Evolutionary conservation across 1,284 basidiomycete species (phyloP).

Genomic region (Malassezia yamatoensis): DNA sequence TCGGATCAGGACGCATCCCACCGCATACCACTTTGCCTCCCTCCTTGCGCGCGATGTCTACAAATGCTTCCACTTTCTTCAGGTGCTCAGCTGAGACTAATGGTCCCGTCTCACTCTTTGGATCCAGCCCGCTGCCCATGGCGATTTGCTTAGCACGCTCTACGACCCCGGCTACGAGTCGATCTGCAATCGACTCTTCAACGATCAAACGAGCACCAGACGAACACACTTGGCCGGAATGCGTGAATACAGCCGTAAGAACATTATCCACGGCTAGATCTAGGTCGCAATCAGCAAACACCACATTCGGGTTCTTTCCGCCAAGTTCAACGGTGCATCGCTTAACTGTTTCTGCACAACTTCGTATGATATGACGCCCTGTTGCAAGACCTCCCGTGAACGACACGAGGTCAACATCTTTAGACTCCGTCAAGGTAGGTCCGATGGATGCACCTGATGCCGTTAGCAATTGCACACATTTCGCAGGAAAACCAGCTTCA

Average conservation of each 20-base stretch:
- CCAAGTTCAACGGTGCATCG: slow-evolving; percentile 46
- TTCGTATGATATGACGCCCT: slow-evolving; percentile 36
- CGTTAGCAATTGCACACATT: slow-evolving; percentile 40
- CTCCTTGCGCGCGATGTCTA: slow-evolving; percentile 32
- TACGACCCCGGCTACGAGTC: slow-evolving; percentile 40
- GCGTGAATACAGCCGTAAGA: slow-evolving; percentile 42
- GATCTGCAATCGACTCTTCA: slow-evolving; percentile 44
- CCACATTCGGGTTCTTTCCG: slow-evolving; percentile 47
- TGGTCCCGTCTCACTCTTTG: slow-evolving; percentile 37
- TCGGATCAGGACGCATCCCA: slow-evolving; percentile 33
- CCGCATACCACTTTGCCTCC: slow-evolving; percentile 39
- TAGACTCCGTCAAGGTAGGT: slow-evolving; percentile 32
- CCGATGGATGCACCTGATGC: slow-evolving; percentile 40
- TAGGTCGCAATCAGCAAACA: slow-evolving; percentile 44
- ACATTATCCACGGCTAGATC: slow-evolving; percentile 45
- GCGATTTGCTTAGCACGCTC: slow-evolving; percentile 38
- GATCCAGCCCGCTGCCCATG: slow-evolving; percentile 43
- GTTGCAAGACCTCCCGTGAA: slow-evolving; percentile 46
- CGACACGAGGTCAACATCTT: slow-evolving; percentile 43
- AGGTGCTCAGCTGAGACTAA: slow-evolving; percentile 40
- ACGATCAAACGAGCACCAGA: slow-evolving; percentile 44
- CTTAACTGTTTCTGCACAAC: slow-evolving; percentile 40
- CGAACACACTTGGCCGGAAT: slow-evolving; percentile 47
- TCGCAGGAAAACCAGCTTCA: slow-evolving; percentile 39
- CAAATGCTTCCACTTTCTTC: slow-evolving; percentile 36